These are phyloP conservation scores for Otatea glauca DNA, from an alignment of 176 grass and related monocot genomes.

Conservation along the genomic window DNA sequence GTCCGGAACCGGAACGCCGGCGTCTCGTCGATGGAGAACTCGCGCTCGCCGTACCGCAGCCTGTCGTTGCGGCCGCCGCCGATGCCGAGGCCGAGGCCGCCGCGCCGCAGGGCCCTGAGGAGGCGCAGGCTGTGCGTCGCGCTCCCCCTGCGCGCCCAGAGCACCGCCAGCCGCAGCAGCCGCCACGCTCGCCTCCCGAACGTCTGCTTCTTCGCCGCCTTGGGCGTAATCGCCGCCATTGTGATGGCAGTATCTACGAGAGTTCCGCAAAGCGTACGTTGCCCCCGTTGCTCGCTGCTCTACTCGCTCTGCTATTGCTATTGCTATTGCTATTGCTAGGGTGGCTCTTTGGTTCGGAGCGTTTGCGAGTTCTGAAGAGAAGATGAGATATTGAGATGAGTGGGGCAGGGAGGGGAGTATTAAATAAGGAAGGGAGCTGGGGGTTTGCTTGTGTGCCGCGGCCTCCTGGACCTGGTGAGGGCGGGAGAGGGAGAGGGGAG, in stretches of 20 bases:
- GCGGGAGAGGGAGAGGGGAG: neutral
- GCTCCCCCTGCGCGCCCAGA: conserved; percentile 67
- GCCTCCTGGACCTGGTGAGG: neutral
- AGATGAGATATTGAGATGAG: conserved; percentile 26
- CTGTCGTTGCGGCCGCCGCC: conserved; percentile 1
- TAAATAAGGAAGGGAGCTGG: conserved; percentile 28
- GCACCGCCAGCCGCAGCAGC: conserved; percentile 57
- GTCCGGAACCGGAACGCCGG: conserved; percentile 74
- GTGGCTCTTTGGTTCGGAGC: neutral
- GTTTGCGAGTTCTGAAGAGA: neutral
- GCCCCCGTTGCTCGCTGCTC: neutral
- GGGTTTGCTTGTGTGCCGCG: neutral
- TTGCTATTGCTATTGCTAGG: neutral
- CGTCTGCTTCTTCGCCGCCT: conserved; percentile 29
- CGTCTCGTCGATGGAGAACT: conserved; percentile 92
- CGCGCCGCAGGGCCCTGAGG: conserved; percentile 55
- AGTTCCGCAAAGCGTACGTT: neutral
- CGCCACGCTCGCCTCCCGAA: conserved; percentile 65
- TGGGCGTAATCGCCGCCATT: neutral
- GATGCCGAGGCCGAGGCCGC: neutral
- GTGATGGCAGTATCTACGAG: neutral
- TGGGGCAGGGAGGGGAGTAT: neutral
- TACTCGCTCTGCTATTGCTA: neutral
- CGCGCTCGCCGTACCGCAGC: conserved; percentile 62
- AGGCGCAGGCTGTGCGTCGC: conserved; percentile 62